phyloP scores from a whole-genome alignment of 768 basidiomycete species.

The Podaxis carcinomalis region DNA sequence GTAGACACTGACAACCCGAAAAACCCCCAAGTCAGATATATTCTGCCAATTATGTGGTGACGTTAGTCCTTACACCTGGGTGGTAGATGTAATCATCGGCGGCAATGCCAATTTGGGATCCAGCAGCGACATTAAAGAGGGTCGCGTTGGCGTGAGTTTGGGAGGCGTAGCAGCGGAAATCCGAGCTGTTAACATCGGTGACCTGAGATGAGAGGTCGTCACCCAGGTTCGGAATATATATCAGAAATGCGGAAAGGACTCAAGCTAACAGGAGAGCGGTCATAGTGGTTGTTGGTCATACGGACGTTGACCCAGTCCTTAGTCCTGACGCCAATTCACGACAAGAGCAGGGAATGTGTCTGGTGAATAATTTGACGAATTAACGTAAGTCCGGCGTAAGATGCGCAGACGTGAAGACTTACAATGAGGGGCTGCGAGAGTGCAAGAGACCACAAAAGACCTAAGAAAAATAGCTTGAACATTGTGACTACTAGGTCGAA shows the following conservation, averaged over 20 bases:
- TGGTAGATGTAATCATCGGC: conserved; percentile 42
- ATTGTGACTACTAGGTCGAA: background rate
- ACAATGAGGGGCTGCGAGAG: conserved; percentile 25
- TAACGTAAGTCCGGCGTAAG: background rate
- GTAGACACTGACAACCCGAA: conserved; percentile 30
- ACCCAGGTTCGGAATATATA: background rate
- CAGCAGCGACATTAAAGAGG: conserved; percentile 46
- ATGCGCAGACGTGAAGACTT: conserved; percentile 4
- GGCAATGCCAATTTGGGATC: conserved; percentile 37
- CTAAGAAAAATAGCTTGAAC: background rate
- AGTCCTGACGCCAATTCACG: conserved; percentile 33
- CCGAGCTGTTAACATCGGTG: conserved; percentile 40
- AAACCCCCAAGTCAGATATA: background rate
- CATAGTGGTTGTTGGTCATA: conserved; percentile 42
- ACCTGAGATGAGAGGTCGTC: conserved; percentile 23
- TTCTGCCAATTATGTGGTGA: background rate
- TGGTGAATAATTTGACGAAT: conserved; percentile 16
- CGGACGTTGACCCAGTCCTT: conserved; percentile 39
- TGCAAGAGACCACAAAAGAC: conserved; percentile 18
- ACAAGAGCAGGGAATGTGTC: conserved; percentile 42
- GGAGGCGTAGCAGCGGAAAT: conserved; percentile 45
- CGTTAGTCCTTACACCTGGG: conserved; percentile 28
- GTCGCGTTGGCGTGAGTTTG: conserved; percentile 31
- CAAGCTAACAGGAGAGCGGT: conserved; percentile 28
- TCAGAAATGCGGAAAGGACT: too few relatives aligned